Evolutionary conservation across 257 asterid species (phyloP), one percentile per base, ranked within the genome.

Genomic region (Solanum appendiculatum): DNA sequence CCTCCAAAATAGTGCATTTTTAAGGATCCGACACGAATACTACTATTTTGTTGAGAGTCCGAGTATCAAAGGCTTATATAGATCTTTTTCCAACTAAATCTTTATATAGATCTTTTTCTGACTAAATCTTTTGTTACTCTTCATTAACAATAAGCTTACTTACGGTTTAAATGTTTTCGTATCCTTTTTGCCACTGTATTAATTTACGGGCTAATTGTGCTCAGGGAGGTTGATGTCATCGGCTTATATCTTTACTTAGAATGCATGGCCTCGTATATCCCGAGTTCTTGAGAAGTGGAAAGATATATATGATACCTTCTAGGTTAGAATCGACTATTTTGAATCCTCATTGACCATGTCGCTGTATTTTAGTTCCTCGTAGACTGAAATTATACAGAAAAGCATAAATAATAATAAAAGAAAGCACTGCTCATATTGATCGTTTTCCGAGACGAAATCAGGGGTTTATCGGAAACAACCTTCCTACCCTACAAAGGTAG

Each of bases 221-320:
- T 18, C 91, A 95, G 98, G 94, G 99, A 95, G 92, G 95, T 95
- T 3, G 96, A 97, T 78, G 93, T 93, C 80, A 88, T 91, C 2
- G 98, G 98, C 31, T 88, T 95, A 91, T 94, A 94, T 89, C 94
- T 98, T 20, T 97, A 95, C 93, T 92, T 68, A 92, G 88, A 97
- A 95, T 90, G 95, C 98, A 5, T 90, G 96, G 98, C 98, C 98
- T 1, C 77, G 31, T 93, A 87, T 94, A 98, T 94, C 88, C 94
- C 2, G 98, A 95, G 83, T 93, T 95, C 85, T 87, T 97, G 54
- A 91, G 88, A 90, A 97, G 93, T 36, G 98, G 98, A 9, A 97
- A 94, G 93, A 92, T 94, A 44, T 96, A 94, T 18, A 98, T 92
- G 92, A 95, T 94, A 91, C 95, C 98, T 4, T 89, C 39, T 68